These are phyloP conservation scores for Chloris gayana DNA, from an alignment of 176 grass and related monocot genomes.

Conservation along the genomic window DNA sequence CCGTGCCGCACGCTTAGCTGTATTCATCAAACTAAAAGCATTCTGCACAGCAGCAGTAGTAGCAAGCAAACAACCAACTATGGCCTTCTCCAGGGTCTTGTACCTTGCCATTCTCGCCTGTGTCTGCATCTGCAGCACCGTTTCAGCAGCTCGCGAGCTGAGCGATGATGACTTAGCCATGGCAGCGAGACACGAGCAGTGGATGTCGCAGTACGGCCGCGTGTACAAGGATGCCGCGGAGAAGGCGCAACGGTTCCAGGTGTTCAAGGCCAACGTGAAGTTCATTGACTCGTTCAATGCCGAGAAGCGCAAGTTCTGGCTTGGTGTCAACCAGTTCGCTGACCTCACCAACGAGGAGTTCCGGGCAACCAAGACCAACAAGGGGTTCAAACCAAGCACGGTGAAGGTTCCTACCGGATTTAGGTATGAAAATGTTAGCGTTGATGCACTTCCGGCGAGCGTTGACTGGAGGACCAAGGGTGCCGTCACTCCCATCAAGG, in stretches of 20 bases:
- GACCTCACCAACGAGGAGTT: conserved; percentile 14
- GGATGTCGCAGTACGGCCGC: background rate
- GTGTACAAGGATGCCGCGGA: background rate
- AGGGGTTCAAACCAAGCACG: background rate
- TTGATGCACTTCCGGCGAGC: background rate
- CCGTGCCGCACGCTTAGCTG: background rate
- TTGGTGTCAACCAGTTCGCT: conserved; percentile 24
- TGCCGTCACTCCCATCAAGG: conserved; percentile 26
- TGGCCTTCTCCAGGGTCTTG: background rate
- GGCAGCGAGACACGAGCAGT: background rate
- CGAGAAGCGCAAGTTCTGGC: conserved; percentile 10
- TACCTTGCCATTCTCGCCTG: background rate
- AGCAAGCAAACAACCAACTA: background rate
- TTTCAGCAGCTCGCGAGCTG: background rate
- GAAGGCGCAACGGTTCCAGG: background rate
- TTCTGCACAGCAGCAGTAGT: background rate
- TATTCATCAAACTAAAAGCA: background rate
- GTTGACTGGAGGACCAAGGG: no score
- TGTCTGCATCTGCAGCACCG: background rate
- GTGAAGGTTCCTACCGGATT: background rate
- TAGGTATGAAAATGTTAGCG: conserved; percentile 6
- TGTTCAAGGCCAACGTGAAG: conserved; percentile 3
- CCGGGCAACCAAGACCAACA: background rate
- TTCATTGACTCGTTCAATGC: conserved; percentile 7
- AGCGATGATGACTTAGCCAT: conserved; percentile 1